Evolutionary conservation across 1,284 basidiomycete species (phyloP), one percentile per base, ranked within the genome.

Genomic region (Ustilago nuda): DNA sequence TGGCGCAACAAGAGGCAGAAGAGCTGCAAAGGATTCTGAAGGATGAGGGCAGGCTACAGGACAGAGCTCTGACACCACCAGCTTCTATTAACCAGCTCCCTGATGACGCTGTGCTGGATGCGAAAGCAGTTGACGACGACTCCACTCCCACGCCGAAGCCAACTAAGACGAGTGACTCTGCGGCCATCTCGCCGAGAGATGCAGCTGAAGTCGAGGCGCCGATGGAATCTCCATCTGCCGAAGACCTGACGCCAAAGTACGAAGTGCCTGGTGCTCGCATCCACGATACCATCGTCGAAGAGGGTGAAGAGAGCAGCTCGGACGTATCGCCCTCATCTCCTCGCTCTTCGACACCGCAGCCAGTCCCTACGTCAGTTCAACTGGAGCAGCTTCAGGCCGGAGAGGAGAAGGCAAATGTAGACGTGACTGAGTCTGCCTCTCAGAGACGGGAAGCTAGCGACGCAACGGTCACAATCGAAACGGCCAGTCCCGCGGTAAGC

Each of bases 21-120:
- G 76, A 78, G 51, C 54, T 78, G 45, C 58, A 78, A n/a, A 54
- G 68, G 12, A 78, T 78, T 63, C 45, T 78, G 15, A 65, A 69
- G 56, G 76, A 78, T 45, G 76, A 78, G 33, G 71, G 76, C 30
- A 74, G 51, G 54, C 56, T 73, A 57, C 62, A 70, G 45, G 66
- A 71, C 43, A 61, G 32, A 19, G 58, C 63, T 43, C 43, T 57
- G 2, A 56, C 63, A 17, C 72, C 63, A 23, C 63, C 72, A 12
- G 56, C 62, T 8, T 69, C 63, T 36, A 69, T 66, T 35, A 57
- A 52, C 8, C 63, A 73, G 55, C 54, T 73, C 4, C 35, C 19
- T n/a, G 61, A 54, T 13, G 45, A 52, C n/a, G 51, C 19, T 27
- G 35, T n/a, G 7, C 36, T n/a, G 19, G 48, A 64, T 6, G 61